phyloP scores from a whole-genome alignment of 257 asterid species.

The Pogostemon cablin region DNA sequence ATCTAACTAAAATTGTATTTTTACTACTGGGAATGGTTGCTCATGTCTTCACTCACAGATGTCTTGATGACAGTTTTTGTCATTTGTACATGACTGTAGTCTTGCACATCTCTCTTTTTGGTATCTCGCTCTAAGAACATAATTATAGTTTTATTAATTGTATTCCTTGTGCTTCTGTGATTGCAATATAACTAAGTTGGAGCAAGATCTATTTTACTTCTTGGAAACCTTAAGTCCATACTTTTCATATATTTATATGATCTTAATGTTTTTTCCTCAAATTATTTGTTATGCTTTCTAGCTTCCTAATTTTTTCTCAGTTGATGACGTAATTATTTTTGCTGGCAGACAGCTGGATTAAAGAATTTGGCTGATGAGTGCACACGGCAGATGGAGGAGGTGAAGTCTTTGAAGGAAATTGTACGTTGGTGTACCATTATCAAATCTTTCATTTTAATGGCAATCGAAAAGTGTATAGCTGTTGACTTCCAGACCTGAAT shows the following conservation, averaged over 20 bases:
- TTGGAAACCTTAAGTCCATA: conserved; percentile 3
- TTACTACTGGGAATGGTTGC: neutral
- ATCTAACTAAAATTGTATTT: conserved; percentile 10
- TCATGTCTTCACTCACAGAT: conserved; percentile 1
- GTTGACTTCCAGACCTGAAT: conserved; percentile 36
- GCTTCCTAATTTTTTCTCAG: conserved; percentile 4
- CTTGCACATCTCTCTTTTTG: conserved; percentile 22
- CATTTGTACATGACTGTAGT: conserved; percentile 2
- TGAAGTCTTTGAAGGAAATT: conserved; percentile 67
- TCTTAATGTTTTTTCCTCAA: conserved; percentile 2
- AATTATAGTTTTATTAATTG: neutral
- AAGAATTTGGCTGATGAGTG: conserved; percentile 61
- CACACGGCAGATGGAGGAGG: conserved; percentile 57
- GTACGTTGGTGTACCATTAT: conserved; percentile 48
- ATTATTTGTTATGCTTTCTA: conserved; percentile 18
- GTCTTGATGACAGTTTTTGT: neutral
- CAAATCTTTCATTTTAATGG: conserved; percentile 23
- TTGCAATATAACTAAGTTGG: neutral
- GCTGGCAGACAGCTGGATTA: conserved; percentile 70
- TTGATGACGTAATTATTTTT: conserved; percentile 32
- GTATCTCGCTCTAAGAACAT: neutral
- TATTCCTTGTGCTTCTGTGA: neutral
- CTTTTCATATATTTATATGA: conserved; percentile 1
- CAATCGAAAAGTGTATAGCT: conserved; percentile 21
- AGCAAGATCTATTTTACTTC: neutral